Evolutionary conservation across 441 rosid genomes (phyloP).

Genomic region (Flueggea neowawraea): DNA sequence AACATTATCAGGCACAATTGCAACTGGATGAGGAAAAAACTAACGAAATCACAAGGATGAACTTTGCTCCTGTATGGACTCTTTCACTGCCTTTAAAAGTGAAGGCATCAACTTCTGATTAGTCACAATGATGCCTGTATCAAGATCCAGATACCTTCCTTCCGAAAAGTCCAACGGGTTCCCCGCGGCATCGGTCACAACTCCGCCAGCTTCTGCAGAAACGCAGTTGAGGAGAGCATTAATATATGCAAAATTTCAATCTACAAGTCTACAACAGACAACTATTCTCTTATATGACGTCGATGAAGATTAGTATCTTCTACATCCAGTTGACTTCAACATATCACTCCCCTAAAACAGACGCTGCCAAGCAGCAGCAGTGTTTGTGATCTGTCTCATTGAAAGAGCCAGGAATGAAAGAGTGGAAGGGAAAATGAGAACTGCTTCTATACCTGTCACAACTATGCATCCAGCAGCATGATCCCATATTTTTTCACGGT

Average conservation of each 20-base stretch:
- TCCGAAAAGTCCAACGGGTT: conserved; percentile 71
- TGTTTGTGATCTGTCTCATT: too few species aligned
- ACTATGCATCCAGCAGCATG: conserved; percentile 94
- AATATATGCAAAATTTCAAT: too few species aligned
- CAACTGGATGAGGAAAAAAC: too few species aligned
- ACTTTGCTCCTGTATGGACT: conserved; percentile 62
- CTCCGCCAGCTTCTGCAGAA: conserved; percentile 91
- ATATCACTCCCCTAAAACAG: too few species aligned
- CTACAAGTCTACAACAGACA: too few species aligned
- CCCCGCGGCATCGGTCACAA: conserved; percentile 75
- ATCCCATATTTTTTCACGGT: conserved; percentile 93
- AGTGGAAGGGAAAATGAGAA: conserved; percentile 7
- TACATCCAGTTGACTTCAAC: too few species aligned
- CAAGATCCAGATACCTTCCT: conserved; percentile 74
- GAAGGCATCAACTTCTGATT: conserved; percentile 81
- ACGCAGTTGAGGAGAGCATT: neutral
- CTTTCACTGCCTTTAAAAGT: conserved; percentile 73
- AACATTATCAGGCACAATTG: too few species aligned
- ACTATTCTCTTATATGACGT: too few species aligned
- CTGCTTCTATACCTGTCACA: conserved; percentile 56
- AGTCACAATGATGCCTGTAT: conserved; percentile 75
- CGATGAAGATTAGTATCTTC: too few species aligned
- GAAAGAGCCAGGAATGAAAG: neutral
- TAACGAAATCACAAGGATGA: conserved; percentile 37
- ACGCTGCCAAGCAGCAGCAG: too few species aligned